Conservation (phyloP, 768 basidiomycete species). For the Infundibulicybe gibba region DNA sequence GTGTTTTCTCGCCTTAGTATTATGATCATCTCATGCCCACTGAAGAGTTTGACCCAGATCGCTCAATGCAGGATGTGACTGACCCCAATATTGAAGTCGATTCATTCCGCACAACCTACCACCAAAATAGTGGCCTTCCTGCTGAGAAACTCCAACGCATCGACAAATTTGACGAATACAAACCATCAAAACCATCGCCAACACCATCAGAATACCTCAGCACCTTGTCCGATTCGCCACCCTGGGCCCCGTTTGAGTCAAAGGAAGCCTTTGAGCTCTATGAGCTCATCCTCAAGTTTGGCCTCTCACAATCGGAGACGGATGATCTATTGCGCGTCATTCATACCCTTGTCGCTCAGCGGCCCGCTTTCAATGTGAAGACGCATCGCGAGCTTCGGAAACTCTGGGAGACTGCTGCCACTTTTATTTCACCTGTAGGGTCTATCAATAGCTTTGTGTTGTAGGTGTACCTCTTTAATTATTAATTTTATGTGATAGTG, state of each 20-base stretch:
- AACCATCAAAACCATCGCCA: no score
- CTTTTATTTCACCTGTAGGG: constrained; percentile 5
- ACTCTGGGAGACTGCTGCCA: constrained; percentile 15
- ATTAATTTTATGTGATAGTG: constrained; percentile 9
- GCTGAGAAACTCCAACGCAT: no score
- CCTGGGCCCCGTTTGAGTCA: not conserved
- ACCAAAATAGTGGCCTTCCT: no score
- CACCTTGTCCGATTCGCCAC: not conserved
- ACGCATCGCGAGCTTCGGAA: constrained; percentile 10
- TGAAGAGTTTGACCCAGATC: no score
- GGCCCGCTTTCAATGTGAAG: constrained; percentile 9
- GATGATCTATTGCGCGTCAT: constrained; percentile 6
- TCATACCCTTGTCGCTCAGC: not conserved
- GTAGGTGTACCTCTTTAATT: constrained; percentile 2
- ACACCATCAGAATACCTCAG: no score
- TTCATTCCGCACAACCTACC: no score
- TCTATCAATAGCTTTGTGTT: not conserved
- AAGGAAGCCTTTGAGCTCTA: constrained; percentile 7
- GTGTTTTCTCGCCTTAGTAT: no score
- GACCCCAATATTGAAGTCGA: no score
- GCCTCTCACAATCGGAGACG: constrained; percentile 8
- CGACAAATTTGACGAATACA: no score
- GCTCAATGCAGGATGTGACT: no score
- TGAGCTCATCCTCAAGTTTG: constrained; percentile 12
- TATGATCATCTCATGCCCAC: no score